A percentile compares a stretch with the other conserved stretches of the same genome.
phyloP scores from a whole-genome alignment of 2,329 filamentous ascomycete genomes.

The Paracorniculantispora psalliotae region DNA sequence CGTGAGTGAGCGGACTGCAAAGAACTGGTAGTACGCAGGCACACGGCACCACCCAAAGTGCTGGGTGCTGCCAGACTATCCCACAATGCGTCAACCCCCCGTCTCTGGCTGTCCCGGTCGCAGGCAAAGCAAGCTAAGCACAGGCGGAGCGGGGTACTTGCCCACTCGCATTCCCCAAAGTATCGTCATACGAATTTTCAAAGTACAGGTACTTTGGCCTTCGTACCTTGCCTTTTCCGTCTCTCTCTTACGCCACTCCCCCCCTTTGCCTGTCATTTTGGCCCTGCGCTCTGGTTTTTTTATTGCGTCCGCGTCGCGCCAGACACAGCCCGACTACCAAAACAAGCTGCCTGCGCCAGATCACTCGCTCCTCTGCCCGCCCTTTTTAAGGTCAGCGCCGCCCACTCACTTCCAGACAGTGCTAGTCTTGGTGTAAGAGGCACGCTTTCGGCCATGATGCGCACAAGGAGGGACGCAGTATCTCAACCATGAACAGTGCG shows the following conservation, averaged over 20 bases:
- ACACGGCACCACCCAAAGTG: not conserved
- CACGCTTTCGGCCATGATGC: not conserved
- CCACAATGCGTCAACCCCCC: not conserved
- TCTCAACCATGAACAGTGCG: not conserved
- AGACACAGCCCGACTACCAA: not conserved
- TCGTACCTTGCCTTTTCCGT: slow-evolving; percentile 23
- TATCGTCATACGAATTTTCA: slow-evolving; percentile 32
- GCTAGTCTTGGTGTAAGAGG: not conserved
- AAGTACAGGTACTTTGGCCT: slow-evolving; percentile 27
- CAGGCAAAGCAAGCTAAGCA: slow-evolving; percentile 13
- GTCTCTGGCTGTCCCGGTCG: not conserved
- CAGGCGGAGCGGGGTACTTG: slow-evolving; percentile 28
- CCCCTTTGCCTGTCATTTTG: not conserved
- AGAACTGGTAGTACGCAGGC: not conserved
- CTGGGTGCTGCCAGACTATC: slow-evolving; percentile 11
- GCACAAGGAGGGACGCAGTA: not conserved
- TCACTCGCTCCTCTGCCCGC: slow-evolving; percentile 1
- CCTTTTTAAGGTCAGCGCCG: slow-evolving; percentile 9
- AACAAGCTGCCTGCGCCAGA: slow-evolving; percentile 2
- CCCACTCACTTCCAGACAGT: not conserved
- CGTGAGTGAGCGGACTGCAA: not conserved
- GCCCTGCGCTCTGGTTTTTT: not conserved
- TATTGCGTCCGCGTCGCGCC: slow-evolving; percentile 1
- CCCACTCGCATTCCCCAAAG: slow-evolving; percentile 29
- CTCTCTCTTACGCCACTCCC: slow-evolving; percentile 1